Percentiles rank a stretch among this genome's conserved stretches.
phyloP scores from a whole-genome alignment of 805 yeast genomes.

The Teunomyces cretensis region DNA sequence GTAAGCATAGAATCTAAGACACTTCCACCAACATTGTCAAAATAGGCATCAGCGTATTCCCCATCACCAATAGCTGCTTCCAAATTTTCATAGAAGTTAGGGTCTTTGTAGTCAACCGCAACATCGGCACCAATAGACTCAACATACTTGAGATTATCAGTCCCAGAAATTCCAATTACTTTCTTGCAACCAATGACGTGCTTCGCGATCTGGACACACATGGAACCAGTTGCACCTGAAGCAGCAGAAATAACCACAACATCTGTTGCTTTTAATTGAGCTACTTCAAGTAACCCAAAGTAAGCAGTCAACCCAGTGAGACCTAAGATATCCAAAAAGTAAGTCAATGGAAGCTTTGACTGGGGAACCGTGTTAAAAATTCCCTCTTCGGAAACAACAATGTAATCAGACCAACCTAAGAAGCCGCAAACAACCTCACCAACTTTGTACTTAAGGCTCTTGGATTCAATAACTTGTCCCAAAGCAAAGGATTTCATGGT shows the following conservation, averaged over 20 bases:
- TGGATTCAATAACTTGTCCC: constrained; percentile 50
- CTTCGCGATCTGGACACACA: constrained; percentile 57
- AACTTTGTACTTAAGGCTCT: constrained; percentile 32
- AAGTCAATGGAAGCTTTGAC: constrained; percentile 14
- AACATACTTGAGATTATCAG: constrained; percentile 52
- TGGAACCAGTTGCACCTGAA: constrained; percentile 69
- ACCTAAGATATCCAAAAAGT: constrained; percentile 36
- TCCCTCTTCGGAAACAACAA: constrained; percentile 27
- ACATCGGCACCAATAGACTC: constrained; percentile 55
- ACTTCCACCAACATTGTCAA: constrained; percentile 67
- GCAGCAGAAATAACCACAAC: constrained; percentile 55
- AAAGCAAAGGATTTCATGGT: constrained; percentile 48
- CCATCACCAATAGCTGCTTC: constrained; percentile 38
- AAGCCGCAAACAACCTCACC: constrained; percentile 46
- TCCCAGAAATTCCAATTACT: constrained; percentile 63
- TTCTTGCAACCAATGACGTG: constrained; percentile 50
- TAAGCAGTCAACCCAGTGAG: constrained; percentile 63
- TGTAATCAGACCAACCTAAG: constrained; percentile 50
- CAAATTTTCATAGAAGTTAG: constrained; percentile 24
- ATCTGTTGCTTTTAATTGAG: constrained; percentile 13
- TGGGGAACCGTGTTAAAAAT: constrained; percentile 30
- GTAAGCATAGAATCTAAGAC: constrained; percentile 47
- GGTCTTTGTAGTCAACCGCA: constrained; percentile 53
- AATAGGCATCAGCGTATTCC: constrained; percentile 52
- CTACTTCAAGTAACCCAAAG: constrained; percentile 51